Conservation (phyloP, 1,139 yeast genomes). For the Diutina sp. region DNA sequence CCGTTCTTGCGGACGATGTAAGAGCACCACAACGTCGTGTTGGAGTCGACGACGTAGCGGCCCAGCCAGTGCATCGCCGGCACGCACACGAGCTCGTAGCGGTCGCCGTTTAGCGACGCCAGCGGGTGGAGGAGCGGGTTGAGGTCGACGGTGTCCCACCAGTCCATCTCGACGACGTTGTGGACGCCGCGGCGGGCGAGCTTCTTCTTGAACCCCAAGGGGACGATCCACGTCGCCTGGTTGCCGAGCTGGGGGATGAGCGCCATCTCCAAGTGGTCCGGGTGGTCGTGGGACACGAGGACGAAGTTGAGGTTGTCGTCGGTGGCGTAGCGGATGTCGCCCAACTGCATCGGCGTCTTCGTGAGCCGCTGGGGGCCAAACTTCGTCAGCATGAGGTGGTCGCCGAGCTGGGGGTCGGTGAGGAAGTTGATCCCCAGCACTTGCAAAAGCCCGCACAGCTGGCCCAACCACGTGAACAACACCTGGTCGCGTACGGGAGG, state of each 20-base stretch:
- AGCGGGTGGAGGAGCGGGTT: constrained; percentile 14
- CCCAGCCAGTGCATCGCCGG: constrained; percentile 99
- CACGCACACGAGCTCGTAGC: constrained; percentile 72
- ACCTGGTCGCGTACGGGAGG: constrained; percentile 22
- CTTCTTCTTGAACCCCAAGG: constrained; percentile 56
- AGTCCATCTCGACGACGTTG: constrained; percentile 59
- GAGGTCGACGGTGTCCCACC: constrained; percentile 73
- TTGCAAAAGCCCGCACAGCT: constrained; percentile 71
- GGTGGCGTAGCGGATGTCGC: constrained; percentile 44
- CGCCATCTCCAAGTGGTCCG: constrained; percentile 75
- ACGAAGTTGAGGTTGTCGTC: constrained; percentile 47
- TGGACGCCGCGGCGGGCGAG: constrained; percentile 45
- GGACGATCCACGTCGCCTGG: constrained; percentile 69
- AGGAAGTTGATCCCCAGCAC: constrained; percentile 60
- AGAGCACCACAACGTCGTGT: constrained; percentile 80
- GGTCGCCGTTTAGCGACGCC: constrained; percentile 19
- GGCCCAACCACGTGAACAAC: constrained; percentile 86
- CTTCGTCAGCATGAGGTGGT: constrained; percentile 45
- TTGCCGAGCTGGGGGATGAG: constrained; percentile 48
- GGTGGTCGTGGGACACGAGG: constrained; percentile 86
- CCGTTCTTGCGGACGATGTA: constrained; percentile 56
- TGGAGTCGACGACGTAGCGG: constrained; percentile 62
- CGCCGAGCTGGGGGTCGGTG: constrained; percentile 76
- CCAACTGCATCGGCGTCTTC: constrained; percentile 53
- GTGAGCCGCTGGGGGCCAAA: constrained; percentile 77